Conservation (phyloP, 1,284 basidiomycete species). For the Phylloboletellus chloephorus region DNA sequence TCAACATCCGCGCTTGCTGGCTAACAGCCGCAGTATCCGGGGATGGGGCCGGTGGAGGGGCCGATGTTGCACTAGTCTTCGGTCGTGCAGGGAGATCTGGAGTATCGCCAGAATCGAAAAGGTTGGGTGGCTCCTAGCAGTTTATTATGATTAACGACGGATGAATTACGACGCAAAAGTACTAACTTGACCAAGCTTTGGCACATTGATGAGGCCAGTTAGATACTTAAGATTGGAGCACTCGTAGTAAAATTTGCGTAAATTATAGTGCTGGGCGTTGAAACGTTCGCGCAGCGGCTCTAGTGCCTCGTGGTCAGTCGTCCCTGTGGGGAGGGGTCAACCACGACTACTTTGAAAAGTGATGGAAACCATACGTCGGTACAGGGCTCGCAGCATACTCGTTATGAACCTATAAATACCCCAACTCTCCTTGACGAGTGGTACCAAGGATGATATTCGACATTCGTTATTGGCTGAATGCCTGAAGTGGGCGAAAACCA, state of each 20-base stretch:
- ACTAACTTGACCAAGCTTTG: constrained; percentile 83
- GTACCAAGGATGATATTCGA: constrained; percentile 88
- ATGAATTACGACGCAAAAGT: background rate
- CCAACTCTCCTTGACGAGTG: constrained; percentile 95
- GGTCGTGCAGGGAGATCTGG: constrained; percentile 89
- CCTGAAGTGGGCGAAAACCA: constrained; percentile 90
- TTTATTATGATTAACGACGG: background rate
- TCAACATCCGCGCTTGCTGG: constrained; percentile 93
- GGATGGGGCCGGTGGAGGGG: constrained; percentile 61
- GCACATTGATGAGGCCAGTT: constrained; percentile 93
- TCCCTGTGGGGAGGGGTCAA: constrained; percentile 48
- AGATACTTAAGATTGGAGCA: constrained; percentile 96
- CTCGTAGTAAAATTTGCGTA: constrained; percentile 96
- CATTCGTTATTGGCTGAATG: constrained; percentile 92
- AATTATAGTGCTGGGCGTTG: constrained; percentile 81
- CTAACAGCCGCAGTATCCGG: constrained; percentile 77
- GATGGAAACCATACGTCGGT: constrained; percentile 60
- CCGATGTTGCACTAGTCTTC: constrained; percentile 52
- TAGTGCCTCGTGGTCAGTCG: constrained; percentile 80
- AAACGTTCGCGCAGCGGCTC: constrained; percentile 83
- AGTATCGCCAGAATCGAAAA: constrained; percentile 76
- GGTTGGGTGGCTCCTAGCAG: constrained; percentile 84
- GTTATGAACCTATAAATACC: constrained; percentile 97
- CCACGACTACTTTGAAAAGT: background rate
- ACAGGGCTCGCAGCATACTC: constrained; percentile 94